Base-by-base conservation (phyloP, 768 basidiomycete genomes). In the Gelatoporia subvermispora region DNA sequence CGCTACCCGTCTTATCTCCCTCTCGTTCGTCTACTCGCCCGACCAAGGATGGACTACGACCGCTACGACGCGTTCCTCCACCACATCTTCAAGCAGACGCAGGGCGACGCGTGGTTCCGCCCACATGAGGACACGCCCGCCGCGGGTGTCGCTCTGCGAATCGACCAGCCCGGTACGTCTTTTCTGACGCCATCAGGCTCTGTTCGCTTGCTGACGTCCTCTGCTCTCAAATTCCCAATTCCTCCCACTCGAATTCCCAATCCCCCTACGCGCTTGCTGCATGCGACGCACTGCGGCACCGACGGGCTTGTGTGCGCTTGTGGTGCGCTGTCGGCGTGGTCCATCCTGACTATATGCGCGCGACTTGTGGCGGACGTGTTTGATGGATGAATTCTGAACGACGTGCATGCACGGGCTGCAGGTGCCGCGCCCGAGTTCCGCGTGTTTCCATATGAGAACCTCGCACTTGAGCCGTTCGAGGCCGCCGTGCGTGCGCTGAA, bases 101-200 rank as follows among this genome's bases (percentile, higher is more conserved):
- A 72, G 63, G 73, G 74, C 50, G 75, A 77, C 61, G 76, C 75
- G 37, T 77, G 75, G 75, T 78, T 77, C 55, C 70, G 77, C 38
- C 75, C 76, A 45, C 72, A 71, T 54, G 75, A 76, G 49, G 72
- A 72, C 53, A 65, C 68, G 17, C 68, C 76, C 47, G 63, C 72
- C 0, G 68, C 71, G 10, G 75, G 76, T 45, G 75, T 77, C 2
- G 75, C 73, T 61, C 67, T 77, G 40, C 73, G 76, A 55, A 73
- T 76, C 0, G 71, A 72, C 46, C 63, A 70, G 28, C 28, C 28
- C 13, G 28, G 28, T 31, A 5, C 28, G 28, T 31, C 28, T 31
- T 31, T 13, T 31, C 28, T 41, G 70, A 72, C 49, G 13, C 13
- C 28, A 5, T 31, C 13, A 5, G 5, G 28, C 28, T 13, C 28